Percentiles rank a stretch among this genome's conserved stretches.
Evolutionary conservation across 2,329 filamentous ascomycete genomes (phyloP).

Genomic region (Amylocarpus encephaloides): DNA sequence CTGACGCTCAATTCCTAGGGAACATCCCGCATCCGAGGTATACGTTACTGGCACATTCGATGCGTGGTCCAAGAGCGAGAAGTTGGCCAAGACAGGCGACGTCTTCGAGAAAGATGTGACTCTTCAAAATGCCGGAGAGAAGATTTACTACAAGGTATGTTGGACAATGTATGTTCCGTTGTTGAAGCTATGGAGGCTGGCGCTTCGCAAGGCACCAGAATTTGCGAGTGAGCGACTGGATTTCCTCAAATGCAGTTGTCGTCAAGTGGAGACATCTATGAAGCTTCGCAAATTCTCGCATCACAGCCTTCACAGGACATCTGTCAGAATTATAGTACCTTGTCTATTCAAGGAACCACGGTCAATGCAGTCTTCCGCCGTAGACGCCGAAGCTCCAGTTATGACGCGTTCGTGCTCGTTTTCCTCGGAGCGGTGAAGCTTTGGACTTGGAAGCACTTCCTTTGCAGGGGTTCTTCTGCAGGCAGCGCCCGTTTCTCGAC

Average conservation of each 20-base stretch:
- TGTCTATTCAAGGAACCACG: not conserved
- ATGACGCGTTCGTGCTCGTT: conserved; percentile 19
- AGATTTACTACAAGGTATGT: conserved; percentile 91
- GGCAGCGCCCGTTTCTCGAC: conserved; percentile 14
- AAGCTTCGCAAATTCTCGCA: too few relatives aligned
- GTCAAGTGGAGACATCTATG: conserved; percentile 2
- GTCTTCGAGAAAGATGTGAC: conserved; percentile 76
- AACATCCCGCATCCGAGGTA: conserved; percentile 74
- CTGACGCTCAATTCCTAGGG: conserved; percentile 48
- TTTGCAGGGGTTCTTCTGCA: conserved; percentile 13
- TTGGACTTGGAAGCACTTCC: conserved; percentile 14
- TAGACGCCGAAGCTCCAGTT: not conserved
- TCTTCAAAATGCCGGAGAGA: conserved; percentile 58
- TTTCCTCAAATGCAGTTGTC: not conserved
- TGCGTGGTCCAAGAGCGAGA: conserved; percentile 81
- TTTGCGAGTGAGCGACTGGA: not conserved
- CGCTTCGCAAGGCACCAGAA: too few relatives aligned
- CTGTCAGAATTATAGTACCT: not conserved
- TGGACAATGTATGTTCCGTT: not conserved
- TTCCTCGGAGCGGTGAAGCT: conserved; percentile 21
- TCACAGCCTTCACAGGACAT: not conserved
- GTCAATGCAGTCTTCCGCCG: not conserved
- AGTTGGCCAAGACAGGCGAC: conserved; percentile 69
- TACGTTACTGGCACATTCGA: conserved; percentile 96
- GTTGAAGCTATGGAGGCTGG: not conserved